Evolutionary conservation across 768 basidiomycete genomes (phyloP).

Genomic region (Arthromyces matolae): DNA sequence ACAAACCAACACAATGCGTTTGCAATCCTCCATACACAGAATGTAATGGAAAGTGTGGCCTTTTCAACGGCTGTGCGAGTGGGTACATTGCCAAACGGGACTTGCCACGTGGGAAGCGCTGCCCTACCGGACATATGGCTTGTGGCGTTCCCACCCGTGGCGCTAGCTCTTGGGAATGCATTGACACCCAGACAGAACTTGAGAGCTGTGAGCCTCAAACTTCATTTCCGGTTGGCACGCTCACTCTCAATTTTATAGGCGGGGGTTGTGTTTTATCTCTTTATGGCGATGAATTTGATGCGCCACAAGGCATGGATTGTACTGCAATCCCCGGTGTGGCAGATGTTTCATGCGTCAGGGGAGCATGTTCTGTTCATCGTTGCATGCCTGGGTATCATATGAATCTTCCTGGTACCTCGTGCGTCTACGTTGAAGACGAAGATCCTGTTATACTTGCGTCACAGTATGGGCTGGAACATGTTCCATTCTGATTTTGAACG

Average conservation of each 20-base stretch:
- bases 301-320: conserved; percentile 42
- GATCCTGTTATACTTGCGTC: conserved; percentile 22
- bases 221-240: neutral
- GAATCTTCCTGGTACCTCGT: conserved; percentile 19
- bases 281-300: conserved; percentile 19
- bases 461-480: conserved; percentile 27
- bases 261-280: conserved; percentile 41
- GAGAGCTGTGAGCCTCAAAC: conserved; percentile 46
- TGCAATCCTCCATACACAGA: conserved; percentile 38
- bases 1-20: conserved; percentile 35
- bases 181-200: conserved; percentile 43
- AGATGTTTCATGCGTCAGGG: conserved; percentile 44
- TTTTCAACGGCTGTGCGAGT: conserved; percentile 31
- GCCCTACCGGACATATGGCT: conserved; percentile 35
- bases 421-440: conserved; percentile 23
- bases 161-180: conserved; percentile 43
- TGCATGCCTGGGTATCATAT: conserved; percentile 42
- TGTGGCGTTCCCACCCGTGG: conserved; percentile 41
- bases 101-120: conserved; percentile 22
- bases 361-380: conserved; percentile 40
- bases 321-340: conserved; percentile 44
- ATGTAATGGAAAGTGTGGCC: conserved; percentile 50
- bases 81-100: conserved; percentile 30
- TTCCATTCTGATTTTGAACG: conserved; percentile 8
- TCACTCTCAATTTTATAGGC: conserved; percentile 25